Conservation (phyloP, 116 monocot species). For the Dioscorea cayenensis region DNA sequence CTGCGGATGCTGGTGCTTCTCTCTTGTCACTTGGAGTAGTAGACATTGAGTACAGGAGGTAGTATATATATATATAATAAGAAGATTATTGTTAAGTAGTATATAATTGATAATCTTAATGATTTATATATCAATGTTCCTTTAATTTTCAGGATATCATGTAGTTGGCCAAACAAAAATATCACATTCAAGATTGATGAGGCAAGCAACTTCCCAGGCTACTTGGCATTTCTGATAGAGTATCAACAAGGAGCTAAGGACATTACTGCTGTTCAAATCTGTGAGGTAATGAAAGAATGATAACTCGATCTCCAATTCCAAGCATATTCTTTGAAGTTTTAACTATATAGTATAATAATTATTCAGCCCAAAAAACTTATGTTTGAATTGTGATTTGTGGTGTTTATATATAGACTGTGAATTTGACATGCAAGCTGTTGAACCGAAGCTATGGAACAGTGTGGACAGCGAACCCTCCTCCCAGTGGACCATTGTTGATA, state of each 20-base stretch:
- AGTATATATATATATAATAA: not conserved
- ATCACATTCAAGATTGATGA: slow-evolving; percentile 65
- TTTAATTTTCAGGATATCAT: slow-evolving; percentile 45
- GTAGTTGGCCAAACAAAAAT: slow-evolving; percentile 68
- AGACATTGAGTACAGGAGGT: slow-evolving; percentile 49
- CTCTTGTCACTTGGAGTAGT: slow-evolving; percentile 46
- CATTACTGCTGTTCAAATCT: slow-evolving; percentile 55
- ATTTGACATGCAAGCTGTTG: slow-evolving; percentile 52
- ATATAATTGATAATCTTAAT: too few species aligned
- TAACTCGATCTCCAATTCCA: too few species aligned
- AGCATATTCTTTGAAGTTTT: too few species aligned
- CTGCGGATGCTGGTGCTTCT: slow-evolving; percentile 30
- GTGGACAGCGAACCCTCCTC: slow-evolving; percentile 49
- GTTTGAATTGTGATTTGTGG: not conserved
- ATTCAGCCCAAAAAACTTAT: too few species aligned
- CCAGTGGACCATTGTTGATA: slow-evolving; percentile 46
- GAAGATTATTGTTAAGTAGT: too few species aligned
- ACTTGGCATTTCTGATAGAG: slow-evolving; percentile 61
- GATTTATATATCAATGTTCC: not conserved
- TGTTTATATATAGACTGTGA: slow-evolving; percentile 42
- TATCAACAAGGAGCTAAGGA: slow-evolving; percentile 57
- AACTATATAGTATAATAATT: too few species aligned
- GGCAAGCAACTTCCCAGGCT: slow-evolving; percentile 52
- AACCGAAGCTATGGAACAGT: slow-evolving; percentile 60
- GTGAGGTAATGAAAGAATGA: slow-evolving; percentile 33